phyloP scores from a whole-genome alignment of 1,284 basidiomycete species.

The Pterulicium gracile region DNA sequence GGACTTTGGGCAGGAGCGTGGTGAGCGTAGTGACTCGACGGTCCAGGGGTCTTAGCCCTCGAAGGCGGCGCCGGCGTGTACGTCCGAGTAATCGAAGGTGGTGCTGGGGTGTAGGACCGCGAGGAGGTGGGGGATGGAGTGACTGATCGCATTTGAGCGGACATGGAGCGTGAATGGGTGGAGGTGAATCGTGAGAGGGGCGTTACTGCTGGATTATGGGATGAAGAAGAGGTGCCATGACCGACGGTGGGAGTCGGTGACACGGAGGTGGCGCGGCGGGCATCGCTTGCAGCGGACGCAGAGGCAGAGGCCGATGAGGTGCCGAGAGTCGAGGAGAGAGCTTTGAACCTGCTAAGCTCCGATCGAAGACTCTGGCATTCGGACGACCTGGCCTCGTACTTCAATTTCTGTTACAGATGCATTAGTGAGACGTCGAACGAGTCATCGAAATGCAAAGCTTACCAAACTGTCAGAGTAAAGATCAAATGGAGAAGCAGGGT shows the following conservation, averaged over 20 bases:
- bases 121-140: slow-evolving; percentile 30
- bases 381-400: slow-evolving; percentile 56
- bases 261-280: slow-evolving; percentile 20
- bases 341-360: slow-evolving; percentile 49
- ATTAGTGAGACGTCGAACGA: slow-evolving; percentile 15
- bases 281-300: slow-evolving; percentile 26
- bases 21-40: slow-evolving; percentile 18
- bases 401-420: slow-evolving; percentile 32
- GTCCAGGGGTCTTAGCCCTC: slow-evolving; percentile 19
- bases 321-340: slow-evolving; percentile 30
- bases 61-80: slow-evolving; percentile 22
- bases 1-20: slow-evolving; percentile 20
- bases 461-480: slow-evolving; percentile 35
- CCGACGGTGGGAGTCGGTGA: slow-evolving; percentile 17
- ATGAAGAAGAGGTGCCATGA: slow-evolving; percentile 10
- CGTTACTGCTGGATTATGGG: slow-evolving; percentile 1
- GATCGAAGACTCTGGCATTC: slow-evolving; percentile 56
- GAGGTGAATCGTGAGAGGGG: slow-evolving; percentile 34
- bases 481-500: slow-evolving; percentile 10
- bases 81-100: slow-evolving; percentile 24
- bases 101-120: slow-evolving; percentile 22
- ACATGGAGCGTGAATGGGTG: slow-evolving; percentile 38
- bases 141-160: slow-evolving; percentile 34
- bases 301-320: slow-evolving; percentile 20
- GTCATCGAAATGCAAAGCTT: slow-evolving; percentile 17